Conservation (phyloP, 495 filamentous ascomycete genomes). For the Daldinia vernicosa region DNA sequence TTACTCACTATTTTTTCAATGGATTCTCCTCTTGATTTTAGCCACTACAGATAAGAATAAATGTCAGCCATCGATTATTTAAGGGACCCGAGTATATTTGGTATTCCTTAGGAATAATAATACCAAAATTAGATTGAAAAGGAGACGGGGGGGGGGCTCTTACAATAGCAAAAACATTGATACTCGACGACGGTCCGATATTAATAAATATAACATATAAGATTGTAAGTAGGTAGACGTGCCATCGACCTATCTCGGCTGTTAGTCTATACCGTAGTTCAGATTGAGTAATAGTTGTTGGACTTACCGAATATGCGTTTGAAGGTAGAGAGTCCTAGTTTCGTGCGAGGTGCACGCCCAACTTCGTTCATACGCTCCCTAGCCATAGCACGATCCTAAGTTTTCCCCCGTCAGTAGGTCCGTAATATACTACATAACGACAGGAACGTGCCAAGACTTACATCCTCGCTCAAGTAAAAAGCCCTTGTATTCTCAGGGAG, state of each 20-base stretch:
- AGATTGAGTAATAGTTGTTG: slow-evolving; percentile 1
- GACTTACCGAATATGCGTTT: slow-evolving; percentile 60
- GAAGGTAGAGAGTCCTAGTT: slow-evolving; percentile 58
- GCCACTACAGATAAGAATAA: slow-evolving; percentile 43
- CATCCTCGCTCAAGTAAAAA: slow-evolving; percentile 53
- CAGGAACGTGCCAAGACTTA: slow-evolving; percentile 14
- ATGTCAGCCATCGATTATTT: not conserved
- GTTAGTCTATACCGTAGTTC: slow-evolving; percentile 2
- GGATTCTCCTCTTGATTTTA: slow-evolving; percentile 54
- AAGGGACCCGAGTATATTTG: not conserved
- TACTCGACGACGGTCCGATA: slow-evolving; percentile 39
- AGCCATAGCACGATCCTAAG: slow-evolving; percentile 56
- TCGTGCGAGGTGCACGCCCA: slow-evolving; percentile 55
- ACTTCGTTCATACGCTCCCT: slow-evolving; percentile 59
- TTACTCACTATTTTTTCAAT: slow-evolving; percentile 48
- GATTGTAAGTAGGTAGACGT: slow-evolving; percentile 58
- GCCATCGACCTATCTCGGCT: slow-evolving; percentile 50
- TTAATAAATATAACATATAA: slow-evolving; percentile 52
- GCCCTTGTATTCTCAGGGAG: slow-evolving; percentile 53
- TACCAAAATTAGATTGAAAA: not conserved
- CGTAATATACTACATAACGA: no score
- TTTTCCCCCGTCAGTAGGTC: not conserved
- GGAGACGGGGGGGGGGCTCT: no score
- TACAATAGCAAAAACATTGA: slow-evolving; percentile 46
- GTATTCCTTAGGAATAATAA: not conserved